A percentile compares a stretch with the other conserved stretches of the same genome.
Evolutionary conservation across 257 asterid genomes (phyloP).

Genomic region (Knoxia roxburghii): DNA sequence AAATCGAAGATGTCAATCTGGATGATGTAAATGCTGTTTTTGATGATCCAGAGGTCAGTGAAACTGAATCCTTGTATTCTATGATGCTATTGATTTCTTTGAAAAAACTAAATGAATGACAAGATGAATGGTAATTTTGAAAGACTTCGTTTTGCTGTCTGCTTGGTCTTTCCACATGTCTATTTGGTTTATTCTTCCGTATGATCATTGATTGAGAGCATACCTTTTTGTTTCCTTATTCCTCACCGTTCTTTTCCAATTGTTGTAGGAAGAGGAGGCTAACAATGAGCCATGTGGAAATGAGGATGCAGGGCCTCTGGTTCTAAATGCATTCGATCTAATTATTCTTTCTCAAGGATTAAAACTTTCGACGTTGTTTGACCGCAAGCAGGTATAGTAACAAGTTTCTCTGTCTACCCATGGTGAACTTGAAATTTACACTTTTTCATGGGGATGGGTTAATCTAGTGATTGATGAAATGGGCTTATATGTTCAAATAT

Average conservation of each 20-base stretch:
- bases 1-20: slow-evolving; percentile 80
- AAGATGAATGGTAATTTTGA: not conserved
- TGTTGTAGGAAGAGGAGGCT: slow-evolving; percentile 54
- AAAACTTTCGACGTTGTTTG: slow-evolving; percentile 76
- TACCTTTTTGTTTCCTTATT: not conserved
- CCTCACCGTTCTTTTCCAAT: not conserved
- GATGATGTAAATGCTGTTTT: slow-evolving; percentile 98
- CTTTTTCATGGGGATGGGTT: not conserved
- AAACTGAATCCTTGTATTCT: slow-evolving; percentile 6
- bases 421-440: not conserved
- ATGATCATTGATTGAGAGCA: not conserved
- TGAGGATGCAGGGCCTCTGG: slow-evolving; percentile 77
- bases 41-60: slow-evolving; percentile 92
- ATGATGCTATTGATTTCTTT: not conserved
- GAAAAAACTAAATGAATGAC: not conserved
- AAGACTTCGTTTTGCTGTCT: not conserved
- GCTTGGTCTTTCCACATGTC: not conserved
- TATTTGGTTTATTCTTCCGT: not conserved
- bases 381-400: slow-evolving; percentile 66
- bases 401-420: not conserved
- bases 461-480: no score
- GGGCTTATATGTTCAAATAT: not conserved
- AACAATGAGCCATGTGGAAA: slow-evolving; percentile 43
- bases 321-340: slow-evolving; percentile 91
- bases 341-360: slow-evolving; percentile 94